Base-by-base conservation (phyloP, 768 basidiomycete species). In the Rhodotorula diobovata region DNA sequence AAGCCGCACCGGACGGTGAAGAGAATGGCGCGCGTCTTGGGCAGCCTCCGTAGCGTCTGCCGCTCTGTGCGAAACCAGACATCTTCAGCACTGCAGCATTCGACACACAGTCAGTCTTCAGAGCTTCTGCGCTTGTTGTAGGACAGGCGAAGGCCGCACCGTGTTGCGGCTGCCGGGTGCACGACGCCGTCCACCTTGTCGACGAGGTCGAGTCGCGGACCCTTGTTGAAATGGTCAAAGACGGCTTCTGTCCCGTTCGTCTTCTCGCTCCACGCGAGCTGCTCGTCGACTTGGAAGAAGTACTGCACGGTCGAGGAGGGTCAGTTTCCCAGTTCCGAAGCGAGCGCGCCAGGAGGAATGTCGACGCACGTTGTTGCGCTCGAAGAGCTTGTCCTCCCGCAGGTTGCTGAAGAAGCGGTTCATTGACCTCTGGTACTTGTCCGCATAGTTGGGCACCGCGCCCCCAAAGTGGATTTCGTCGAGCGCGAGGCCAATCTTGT, bases 401-500 rank as follows among this genome's bases (percentile, higher is more conserved):
- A 90, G 78, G 61, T 87, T 85, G 74, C 82, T 84, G 83, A 91
- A 89, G 82, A 87, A 91, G 61, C 88, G 85, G 72, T 84, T 85
- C 81, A 90, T 83, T 76, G 87, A 87, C 41, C 79, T 80, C 68
- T 89, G 84, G 45, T 90, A 82, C 78, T 86, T 87, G 71, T 85
- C 85, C 77, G 78, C 79, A 88, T 89, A 90, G 79, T 86, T 86
- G 28, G 89, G 88, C 50, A 90, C 90, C 76, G 87, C 82, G 37
- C 90, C 89, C 37, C 84, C 82, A 65, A 82, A 80, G 80, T 91
- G 89, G 54, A 90, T 90, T 64, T 89, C 86, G 64, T 89, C 87
- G 48, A 90, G 81, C 32, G 86, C 82, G 76, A 87, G 81, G 14
- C 89, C 90, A 64, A 89, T 85, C 81, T 90, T 90, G 80, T 90